Conservation (phyloP, 2,329 filamentous ascomycete genomes). For the Fusarium brevicatenulatum region DNA sequence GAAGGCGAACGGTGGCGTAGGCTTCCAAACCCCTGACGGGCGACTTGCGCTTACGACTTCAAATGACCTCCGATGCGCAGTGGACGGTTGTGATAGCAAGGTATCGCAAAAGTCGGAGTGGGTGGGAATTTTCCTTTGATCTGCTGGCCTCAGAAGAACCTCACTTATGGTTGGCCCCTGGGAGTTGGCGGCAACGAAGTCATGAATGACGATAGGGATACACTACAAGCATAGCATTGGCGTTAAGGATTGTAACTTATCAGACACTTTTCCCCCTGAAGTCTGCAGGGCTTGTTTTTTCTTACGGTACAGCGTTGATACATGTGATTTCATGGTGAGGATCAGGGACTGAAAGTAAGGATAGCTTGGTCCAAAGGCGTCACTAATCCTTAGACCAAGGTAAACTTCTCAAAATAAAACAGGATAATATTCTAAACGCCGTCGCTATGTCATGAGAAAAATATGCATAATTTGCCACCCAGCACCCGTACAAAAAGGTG, state of each 20-base stretch:
- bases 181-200: conserved; percentile 14
- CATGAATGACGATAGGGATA: conserved; percentile 30
- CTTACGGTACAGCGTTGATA: background rate
- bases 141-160: conserved; percentile 39
- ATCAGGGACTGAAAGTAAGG: background rate
- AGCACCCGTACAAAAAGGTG: background rate
- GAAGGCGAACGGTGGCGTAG: conserved; percentile 49
- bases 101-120: conserved; percentile 65
- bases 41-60: conserved; percentile 39
- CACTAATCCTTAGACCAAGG: background rate
- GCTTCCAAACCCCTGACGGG: conserved; percentile 51
- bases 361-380: background rate
- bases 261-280: conserved; percentile 1
- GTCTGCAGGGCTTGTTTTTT: background rate
- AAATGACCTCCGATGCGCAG: conserved; percentile 61
- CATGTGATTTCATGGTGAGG: background rate
- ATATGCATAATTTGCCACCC: conserved; percentile 12
- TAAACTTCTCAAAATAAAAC: background rate
- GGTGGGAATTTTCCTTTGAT: conserved; percentile 69
- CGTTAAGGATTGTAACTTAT: conserved; percentile 25
- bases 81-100: conserved; percentile 66
- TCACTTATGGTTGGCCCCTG: background rate
- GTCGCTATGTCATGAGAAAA: conserved; percentile 26
- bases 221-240: conserved; percentile 29
- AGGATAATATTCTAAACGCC: conserved; percentile 23